These are phyloP conservation scores for Cornus kousa DNA, from an alignment of 148 eudicot species.

Conservation along the genomic window DNA sequence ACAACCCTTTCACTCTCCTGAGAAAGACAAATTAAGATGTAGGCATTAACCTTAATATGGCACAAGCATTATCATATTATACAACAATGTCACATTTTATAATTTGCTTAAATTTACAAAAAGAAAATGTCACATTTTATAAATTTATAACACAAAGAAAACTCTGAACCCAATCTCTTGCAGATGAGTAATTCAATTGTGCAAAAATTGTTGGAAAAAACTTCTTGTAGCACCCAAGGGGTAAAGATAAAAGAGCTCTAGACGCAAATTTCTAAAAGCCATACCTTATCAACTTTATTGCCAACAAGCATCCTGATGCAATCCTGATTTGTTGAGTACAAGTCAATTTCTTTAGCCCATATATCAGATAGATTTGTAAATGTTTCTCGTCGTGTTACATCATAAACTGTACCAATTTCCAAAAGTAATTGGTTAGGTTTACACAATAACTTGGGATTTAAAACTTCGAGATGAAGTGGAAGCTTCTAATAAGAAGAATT, in stretches of 20 bases:
- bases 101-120: too few species aligned
- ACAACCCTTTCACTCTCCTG: slow-evolving; percentile 73
- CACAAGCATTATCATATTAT: neutral
- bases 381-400: slow-evolving; percentile 87
- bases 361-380: slow-evolving; percentile 84
- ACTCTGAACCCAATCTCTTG: neutral
- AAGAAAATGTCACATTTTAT: neutral
- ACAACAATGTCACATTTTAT: neutral
- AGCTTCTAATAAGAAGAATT: neutral
- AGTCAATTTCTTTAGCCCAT: slow-evolving; percentile 93
- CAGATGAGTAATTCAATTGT: neutral
- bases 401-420: slow-evolving; percentile 59
- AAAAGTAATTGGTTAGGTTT: neutral
- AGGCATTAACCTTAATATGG: neutral
- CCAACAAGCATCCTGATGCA: slow-evolving; percentile 99
- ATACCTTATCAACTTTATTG: slow-evolving; percentile 96
- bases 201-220: neutral
- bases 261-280: neutral
- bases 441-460: neutral
- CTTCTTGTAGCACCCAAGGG: neutral
- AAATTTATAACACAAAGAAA: neutral
- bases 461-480: neutral
- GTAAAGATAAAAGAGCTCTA: neutral
- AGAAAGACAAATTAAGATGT: slow-evolving; percentile 5
- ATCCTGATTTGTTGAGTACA: slow-evolving; percentile 91